Evolutionary conservation across 164 flowering plant species (phyloP).

Genomic region (Vitis cinerea): DNA sequence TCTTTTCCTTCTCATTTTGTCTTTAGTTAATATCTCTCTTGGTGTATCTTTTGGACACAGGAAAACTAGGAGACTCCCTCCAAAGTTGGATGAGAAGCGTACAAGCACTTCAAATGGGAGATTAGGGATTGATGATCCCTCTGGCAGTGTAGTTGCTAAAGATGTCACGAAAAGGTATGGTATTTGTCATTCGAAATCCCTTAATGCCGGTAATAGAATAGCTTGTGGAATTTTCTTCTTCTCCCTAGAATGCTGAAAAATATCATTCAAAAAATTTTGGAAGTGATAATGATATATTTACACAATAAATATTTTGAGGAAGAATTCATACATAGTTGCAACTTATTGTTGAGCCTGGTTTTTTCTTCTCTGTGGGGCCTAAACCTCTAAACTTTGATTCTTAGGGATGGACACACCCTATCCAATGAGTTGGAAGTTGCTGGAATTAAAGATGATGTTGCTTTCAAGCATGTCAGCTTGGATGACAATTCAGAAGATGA

Average conservation of each 20-base stretch:
- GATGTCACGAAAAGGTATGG: slow-evolving; percentile 28
- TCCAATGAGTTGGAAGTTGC: slow-evolving; percentile 13
- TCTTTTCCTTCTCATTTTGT: too few relatives aligned
- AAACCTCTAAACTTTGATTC: too few relatives aligned
- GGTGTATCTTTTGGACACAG: slow-evolving; percentile 15
- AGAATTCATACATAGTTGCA: too few relatives aligned
- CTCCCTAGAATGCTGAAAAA: too few relatives aligned
- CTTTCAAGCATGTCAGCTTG: slow-evolving; percentile 1
- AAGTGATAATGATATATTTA: too few relatives aligned
- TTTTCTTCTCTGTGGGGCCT: too few relatives aligned
- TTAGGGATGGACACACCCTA: slow-evolving; percentile 25
- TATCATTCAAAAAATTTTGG: too few relatives aligned
- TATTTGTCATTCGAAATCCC: not conserved
- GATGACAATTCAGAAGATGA: slow-evolving; percentile 22
- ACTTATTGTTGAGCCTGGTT: too few relatives aligned
- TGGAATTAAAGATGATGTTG: not conserved
- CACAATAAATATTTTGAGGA: too few relatives aligned
- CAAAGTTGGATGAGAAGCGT: slow-evolving; percentile 16
- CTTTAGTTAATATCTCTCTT: too few relatives aligned
- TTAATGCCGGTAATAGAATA: too few relatives aligned
- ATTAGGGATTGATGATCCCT: slow-evolving; percentile 3
- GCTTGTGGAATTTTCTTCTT: too few relatives aligned
- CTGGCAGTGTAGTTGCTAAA: slow-evolving; percentile 4
- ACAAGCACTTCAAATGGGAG: slow-evolving; percentile 12
- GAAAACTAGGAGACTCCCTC: slow-evolving; percentile 26